These are phyloP conservation scores for Syzygium grande DNA, from an alignment of 345 rosid species.

Conservation along the genomic window DNA sequence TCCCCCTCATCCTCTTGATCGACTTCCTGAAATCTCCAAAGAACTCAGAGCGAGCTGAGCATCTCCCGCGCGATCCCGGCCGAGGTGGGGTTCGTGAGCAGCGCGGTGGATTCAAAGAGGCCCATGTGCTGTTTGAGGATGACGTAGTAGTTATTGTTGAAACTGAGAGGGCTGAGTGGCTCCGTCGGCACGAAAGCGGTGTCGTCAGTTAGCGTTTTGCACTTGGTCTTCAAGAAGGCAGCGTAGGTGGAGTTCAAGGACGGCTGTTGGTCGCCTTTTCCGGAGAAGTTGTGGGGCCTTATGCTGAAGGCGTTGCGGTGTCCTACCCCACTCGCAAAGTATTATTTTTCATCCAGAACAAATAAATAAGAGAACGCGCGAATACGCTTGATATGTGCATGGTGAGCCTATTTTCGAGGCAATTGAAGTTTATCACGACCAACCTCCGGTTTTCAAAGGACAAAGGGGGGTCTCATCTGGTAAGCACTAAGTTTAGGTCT, in stretches of 20 bases:
- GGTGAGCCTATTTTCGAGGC: not conserved
- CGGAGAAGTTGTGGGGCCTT: conserved; percentile 37
- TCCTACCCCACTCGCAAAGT: conserved; percentile 1
- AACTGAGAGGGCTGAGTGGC: not conserved
- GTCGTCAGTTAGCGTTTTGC: conserved; percentile 5
- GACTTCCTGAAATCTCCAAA: conserved; percentile 15
- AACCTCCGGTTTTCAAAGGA: no score
- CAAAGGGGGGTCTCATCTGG: no score
- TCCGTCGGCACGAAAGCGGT: conserved; percentile 17
- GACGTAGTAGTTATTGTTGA: conserved; percentile 18
- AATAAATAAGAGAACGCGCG: not conserved
- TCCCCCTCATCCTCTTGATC: conserved; percentile 25
- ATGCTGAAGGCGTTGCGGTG: conserved; percentile 23
- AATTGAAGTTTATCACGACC: not conserved
- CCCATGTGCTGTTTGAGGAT: conserved; percentile 13
- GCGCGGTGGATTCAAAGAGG: conserved; percentile 17
- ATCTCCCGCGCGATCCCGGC: not conserved
- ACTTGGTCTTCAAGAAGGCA: conserved; percentile 5
- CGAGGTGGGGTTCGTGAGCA: conserved; percentile 5
- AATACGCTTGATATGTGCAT: not conserved
- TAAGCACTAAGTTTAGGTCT: no score
- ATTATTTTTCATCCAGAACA: not conserved
- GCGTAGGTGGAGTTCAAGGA: conserved; percentile 18
- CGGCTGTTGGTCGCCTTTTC: conserved; percentile 26
- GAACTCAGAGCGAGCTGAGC: not conserved